These are phyloP conservation scores for Xylaria sp. DNA, from an alignment of 2,329 filamentous ascomycete species.

Conservation along the genomic window DNA sequence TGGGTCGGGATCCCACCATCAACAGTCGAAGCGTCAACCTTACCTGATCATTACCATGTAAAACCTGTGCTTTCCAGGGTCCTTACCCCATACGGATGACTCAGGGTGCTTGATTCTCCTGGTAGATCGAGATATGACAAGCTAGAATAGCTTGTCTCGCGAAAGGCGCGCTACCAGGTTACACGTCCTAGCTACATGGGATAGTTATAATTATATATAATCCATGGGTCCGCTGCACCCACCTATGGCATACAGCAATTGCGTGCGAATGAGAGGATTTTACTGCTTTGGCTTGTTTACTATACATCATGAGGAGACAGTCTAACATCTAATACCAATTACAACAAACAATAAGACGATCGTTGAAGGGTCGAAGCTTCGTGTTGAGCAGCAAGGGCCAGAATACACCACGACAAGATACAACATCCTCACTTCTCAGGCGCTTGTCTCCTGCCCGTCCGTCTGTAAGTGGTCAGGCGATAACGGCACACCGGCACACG, in stretches of 20 bases:
- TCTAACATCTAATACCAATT: neutral
- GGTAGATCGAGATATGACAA: conserved; percentile 21
- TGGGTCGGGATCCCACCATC: conserved; percentile 15
- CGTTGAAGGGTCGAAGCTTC: neutral
- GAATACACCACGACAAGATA: neutral
- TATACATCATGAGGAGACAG: neutral
- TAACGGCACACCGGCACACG: conserved; percentile 20
- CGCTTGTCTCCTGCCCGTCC: neutral
- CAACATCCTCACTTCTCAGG: neutral
- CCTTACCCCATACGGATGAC: conserved; percentile 39
- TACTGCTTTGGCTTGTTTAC: neutral
- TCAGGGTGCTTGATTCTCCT: conserved; percentile 34
- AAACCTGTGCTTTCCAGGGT: neutral
- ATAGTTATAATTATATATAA: conserved; percentile 30
- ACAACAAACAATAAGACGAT: neutral
- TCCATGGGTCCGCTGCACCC: conserved; percentile 18
- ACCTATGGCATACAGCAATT: neutral
- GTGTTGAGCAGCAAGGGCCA: conserved; percentile 1
- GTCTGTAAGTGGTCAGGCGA: conserved; percentile 18
- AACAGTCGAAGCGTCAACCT: conserved; percentile 16
- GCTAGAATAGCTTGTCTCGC: conserved; percentile 20
- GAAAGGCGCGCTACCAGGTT: conserved; percentile 37
- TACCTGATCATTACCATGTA: conserved; percentile 10
- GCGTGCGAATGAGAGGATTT: conserved; percentile 1
- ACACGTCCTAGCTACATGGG: conserved; percentile 7